A percentile compares a stretch with the other conserved stretches of the same genome.
These are phyloP conservation scores for Pterocarpus santalinus DNA, from an alignment of 306 rosid genomes.

Conservation along the genomic window DNA sequence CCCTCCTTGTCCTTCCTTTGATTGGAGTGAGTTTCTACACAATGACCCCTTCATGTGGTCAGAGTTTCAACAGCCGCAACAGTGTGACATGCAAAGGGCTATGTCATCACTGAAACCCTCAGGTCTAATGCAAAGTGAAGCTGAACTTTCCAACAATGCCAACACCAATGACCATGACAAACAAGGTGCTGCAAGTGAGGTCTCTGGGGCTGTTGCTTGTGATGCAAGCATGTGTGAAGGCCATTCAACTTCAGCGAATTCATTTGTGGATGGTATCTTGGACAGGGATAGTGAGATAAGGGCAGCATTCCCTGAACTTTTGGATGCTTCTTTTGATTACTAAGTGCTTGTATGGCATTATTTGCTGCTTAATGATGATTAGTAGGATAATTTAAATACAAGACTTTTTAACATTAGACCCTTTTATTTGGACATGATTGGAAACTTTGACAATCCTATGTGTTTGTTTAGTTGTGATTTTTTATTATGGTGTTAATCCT, in stretches of 20 bases:
- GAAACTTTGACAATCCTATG: neutral
- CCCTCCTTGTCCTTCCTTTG: conserved; percentile 57
- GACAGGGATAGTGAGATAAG: conserved; percentile 77
- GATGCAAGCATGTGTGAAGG: conserved; percentile 51
- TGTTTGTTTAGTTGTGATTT: conserved; percentile 11
- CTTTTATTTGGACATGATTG: neutral
- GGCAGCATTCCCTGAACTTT: conserved; percentile 76
- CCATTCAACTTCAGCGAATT: conserved; percentile 55
- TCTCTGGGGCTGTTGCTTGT: conserved; percentile 40
- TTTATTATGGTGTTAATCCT: conserved; percentile 10
- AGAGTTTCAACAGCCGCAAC: conserved; percentile 53
- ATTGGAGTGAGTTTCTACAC: conserved; percentile 71
- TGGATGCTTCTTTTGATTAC: conserved; percentile 74
- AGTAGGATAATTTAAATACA: conserved; percentile 12
- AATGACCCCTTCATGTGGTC: conserved; percentile 56
- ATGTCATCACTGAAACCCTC: conserved; percentile 43
- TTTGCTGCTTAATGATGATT: neutral
- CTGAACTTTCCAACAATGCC: conserved; percentile 6
- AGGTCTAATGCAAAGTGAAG: conserved; percentile 44
- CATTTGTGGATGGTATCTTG: conserved; percentile 84
- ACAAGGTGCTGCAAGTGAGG: conserved; percentile 39
- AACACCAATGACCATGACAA: conserved; percentile 38
- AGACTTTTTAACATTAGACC: neutral
- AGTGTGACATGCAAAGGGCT: conserved; percentile 41
- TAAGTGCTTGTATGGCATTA: conserved; percentile 24